phyloP scores from a whole-genome alignment of 1,284 basidiomycete species.

The Naganishia cerealis region DNA sequence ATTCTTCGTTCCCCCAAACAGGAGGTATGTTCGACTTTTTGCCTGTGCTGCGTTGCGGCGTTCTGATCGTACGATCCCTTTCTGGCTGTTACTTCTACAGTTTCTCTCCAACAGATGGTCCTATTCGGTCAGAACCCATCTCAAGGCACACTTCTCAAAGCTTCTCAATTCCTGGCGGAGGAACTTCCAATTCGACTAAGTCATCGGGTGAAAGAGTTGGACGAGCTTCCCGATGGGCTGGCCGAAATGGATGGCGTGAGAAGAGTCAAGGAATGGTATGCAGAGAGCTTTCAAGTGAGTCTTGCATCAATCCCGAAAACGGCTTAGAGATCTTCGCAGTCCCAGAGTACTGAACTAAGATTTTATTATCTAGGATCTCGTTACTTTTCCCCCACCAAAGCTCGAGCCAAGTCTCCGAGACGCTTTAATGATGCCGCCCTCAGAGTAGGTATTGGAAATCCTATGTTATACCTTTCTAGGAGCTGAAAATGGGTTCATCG shows the following conservation, averaged over 20 bases:
- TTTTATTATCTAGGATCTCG: slow-evolving; percentile 68
- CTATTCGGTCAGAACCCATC: slow-evolving; percentile 81
- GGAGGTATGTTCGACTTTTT: slow-evolving; percentile 63
- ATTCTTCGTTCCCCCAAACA: slow-evolving; percentile 89
- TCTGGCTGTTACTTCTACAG: background rate
- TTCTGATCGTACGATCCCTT: background rate
- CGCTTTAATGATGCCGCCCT: slow-evolving; percentile 63
- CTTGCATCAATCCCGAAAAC: background rate
- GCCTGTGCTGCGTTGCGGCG: background rate
- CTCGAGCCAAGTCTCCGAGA: slow-evolving; percentile 69
- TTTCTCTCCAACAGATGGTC: slow-evolving; percentile 76
- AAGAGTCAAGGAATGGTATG: slow-evolving; percentile 98
- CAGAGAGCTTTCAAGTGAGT: slow-evolving; percentile 91
- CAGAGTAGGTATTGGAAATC: slow-evolving; percentile 41
- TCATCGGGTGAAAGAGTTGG: slow-evolving; percentile 93
- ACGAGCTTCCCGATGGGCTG: slow-evolving; percentile 88
- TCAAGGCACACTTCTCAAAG: slow-evolving; percentile 81
- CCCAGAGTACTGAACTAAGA: background rate
- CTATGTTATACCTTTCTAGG: slow-evolving; percentile 1
- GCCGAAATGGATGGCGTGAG: slow-evolving; percentile 89
- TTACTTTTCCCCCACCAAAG: slow-evolving; percentile 74
- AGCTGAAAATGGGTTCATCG: background rate
- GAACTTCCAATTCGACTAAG: slow-evolving; percentile 86
- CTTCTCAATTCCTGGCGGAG: slow-evolving; percentile 77
- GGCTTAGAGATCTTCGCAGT: background rate